These are phyloP conservation scores for Flaveria ramosissima DNA, from an alignment of 129 eudicot genomes.

Conservation along the genomic window DNA sequence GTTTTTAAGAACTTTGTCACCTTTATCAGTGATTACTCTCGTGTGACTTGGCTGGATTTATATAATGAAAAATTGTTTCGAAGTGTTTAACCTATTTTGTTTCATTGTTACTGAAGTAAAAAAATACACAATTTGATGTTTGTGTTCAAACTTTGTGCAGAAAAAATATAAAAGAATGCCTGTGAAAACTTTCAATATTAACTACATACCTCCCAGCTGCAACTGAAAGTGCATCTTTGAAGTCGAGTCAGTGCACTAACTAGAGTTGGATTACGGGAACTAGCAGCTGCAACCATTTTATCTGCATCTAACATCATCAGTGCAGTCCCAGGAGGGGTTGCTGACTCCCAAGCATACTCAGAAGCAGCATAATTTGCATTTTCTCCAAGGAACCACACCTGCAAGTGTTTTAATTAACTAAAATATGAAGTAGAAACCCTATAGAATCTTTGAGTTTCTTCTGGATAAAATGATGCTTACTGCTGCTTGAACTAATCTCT, in stretches of 20 bases:
- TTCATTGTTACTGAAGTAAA: background rate
- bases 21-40: background rate
- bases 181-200: background rate
- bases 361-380: constrained; percentile 99
- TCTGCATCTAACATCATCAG: constrained; percentile 97
- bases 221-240: constrained; percentile 92
- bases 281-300: constrained; percentile 99
- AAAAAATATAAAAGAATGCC: background rate
- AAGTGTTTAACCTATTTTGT: background rate
- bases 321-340: constrained; percentile 98
- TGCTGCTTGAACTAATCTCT: constrained; percentile 94
- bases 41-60: background rate
- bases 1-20: background rate
- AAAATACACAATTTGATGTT: background rate
- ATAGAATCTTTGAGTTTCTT: constrained; percentile 12
- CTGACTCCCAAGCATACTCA: constrained; percentile 99
- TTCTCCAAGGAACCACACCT: constrained; percentile 99
- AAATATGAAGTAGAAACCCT: constrained; percentile 1
- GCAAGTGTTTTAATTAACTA: constrained; percentile 16
- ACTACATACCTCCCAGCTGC: constrained; percentile 91
- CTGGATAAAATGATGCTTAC: constrained; percentile 36
- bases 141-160: background rate
- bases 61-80: background rate
- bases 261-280: constrained; percentile 91
- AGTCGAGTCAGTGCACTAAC: constrained; percentile 89